Evolutionary conservation across 345 rosid species (phyloP).

Genomic region (Gossypium bickii): DNA sequence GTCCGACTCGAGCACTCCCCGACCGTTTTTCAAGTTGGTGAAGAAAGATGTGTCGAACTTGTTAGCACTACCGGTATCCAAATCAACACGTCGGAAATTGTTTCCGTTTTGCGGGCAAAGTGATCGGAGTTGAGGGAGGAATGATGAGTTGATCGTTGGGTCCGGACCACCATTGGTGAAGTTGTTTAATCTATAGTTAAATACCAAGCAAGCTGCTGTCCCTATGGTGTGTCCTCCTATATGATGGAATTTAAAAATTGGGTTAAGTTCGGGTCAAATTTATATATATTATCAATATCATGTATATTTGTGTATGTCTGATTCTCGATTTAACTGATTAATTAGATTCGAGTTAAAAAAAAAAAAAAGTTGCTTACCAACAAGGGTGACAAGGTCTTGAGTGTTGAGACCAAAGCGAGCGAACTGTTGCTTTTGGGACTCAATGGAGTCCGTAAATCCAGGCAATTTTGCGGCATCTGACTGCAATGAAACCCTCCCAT

Average conservation of each 20-base stretch:
- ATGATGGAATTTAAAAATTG: background rate
- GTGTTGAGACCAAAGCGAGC: conserved; percentile 30
- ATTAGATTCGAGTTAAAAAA: no score
- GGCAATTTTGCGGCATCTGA: conserved; percentile 33
- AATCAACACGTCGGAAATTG: conserved; percentile 25
- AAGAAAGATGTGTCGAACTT: conserved; percentile 50
- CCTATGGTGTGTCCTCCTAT: conserved; percentile 66
- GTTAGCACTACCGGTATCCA: conserved; percentile 43
- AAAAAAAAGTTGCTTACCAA: conserved; percentile 22
- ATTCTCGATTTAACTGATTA: no score
- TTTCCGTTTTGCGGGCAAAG: conserved; percentile 50
- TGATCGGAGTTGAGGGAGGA: conserved; percentile 38
- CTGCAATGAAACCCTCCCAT: conserved; percentile 42
- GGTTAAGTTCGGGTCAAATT: no score
- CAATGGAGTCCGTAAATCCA: conserved; percentile 34
- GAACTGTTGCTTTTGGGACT: conserved; percentile 26
- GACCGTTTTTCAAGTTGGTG: conserved; percentile 38
- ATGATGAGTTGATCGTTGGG: conserved; percentile 36
- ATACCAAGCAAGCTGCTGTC: conserved; percentile 46
- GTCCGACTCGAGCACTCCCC: conserved; percentile 54
- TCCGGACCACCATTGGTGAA: conserved; percentile 39
- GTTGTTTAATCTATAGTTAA: conserved; percentile 45
- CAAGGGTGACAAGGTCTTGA: conserved; percentile 46
- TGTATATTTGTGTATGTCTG: no score
- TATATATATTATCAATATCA: no score